Percentiles rank a stretch among this genome's conserved stretches.
These are phyloP conservation scores for Yamadazyma oceani DNA, from an alignment of 1,139 yeast species.

Conservation along the genomic window DNA sequence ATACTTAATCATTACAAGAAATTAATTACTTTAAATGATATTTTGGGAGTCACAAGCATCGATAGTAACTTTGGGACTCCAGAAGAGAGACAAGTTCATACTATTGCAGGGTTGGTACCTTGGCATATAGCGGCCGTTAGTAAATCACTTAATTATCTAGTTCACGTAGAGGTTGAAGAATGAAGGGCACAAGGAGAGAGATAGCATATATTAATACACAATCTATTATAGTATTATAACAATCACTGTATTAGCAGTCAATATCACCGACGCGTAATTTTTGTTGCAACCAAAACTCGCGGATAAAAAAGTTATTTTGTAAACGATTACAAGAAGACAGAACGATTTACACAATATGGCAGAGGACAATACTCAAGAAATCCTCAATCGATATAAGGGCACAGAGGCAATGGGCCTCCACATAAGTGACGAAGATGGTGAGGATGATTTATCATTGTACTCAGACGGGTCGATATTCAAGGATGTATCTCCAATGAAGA, in stretches of 20 bases:
- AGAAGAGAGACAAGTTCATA: constrained; percentile 23
- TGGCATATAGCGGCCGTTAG: constrained; percentile 83
- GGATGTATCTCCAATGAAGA: constrained; percentile 10
- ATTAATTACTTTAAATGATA: constrained; percentile 52
- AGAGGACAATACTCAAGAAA: constrained; percentile 14
- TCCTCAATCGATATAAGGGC: constrained; percentile 9
- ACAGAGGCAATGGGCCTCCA: constrained; percentile 1
- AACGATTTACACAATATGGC: constrained; percentile 8
- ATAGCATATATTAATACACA: too few species aligned
- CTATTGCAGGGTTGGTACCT: constrained; percentile 48
- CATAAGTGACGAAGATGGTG: not conserved
- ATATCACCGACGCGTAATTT: too few species aligned
- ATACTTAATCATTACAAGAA: constrained; percentile 68
- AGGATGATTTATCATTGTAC: constrained; percentile 16
- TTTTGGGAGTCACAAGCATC: constrained; percentile 34
- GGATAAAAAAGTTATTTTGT: too few species aligned
- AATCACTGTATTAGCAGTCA: too few species aligned
- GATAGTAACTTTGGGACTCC: constrained; percentile 20
- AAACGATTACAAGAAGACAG: not conserved
- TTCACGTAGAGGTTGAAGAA: constrained; percentile 42
- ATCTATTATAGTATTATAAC: too few species aligned
- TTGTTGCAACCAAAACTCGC: not conserved
- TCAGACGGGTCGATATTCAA: constrained; percentile 18
- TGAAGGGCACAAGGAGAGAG: too few species aligned
- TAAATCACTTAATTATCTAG: constrained; percentile 55